phyloP scores from a whole-genome alignment of 106 monocot species.

The Allium cepa region DNA sequence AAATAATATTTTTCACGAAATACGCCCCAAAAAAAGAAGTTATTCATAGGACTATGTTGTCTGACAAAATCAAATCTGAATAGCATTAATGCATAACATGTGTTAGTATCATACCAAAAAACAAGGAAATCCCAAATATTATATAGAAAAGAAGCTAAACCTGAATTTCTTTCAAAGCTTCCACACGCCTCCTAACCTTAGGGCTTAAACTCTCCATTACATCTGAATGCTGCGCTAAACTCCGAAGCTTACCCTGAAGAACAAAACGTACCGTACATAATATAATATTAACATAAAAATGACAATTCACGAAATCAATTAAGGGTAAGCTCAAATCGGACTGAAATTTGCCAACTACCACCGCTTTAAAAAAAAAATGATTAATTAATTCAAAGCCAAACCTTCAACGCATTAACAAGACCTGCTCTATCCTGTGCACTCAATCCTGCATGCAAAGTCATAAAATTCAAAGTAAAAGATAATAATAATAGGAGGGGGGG shows the following conservation, averaged over 20 bases:
- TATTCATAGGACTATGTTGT: neutral
- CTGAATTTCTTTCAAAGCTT: conserved; percentile 46
- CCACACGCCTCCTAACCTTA: conserved; percentile 45
- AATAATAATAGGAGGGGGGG: too few species aligned
- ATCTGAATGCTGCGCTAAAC: conserved; percentile 22
- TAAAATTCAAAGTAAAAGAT: neutral
- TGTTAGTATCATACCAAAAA: neutral
- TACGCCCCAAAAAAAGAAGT: neutral
- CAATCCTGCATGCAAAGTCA: conserved; percentile 1
- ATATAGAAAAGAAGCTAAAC: conserved; percentile 3
- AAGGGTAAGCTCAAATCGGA: neutral
- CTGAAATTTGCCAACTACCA: neutral
- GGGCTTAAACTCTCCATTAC: conserved; percentile 29
- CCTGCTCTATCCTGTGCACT: conserved; percentile 14
- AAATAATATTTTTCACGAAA: neutral
- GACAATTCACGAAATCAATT: too few species aligned
- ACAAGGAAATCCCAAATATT: neutral
- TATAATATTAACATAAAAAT: too few species aligned
- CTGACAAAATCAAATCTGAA: neutral
- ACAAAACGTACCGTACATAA: neutral
- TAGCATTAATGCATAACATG: neutral
- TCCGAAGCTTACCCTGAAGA: conserved; percentile 38
- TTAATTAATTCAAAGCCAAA: neutral
- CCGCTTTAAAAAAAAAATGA: neutral
- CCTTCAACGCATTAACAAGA: conserved; percentile 16